phyloP scores from a whole-genome alignment of 2,329 filamentous ascomycete genomes.

The Aurifilum marmelostoma region DNA sequence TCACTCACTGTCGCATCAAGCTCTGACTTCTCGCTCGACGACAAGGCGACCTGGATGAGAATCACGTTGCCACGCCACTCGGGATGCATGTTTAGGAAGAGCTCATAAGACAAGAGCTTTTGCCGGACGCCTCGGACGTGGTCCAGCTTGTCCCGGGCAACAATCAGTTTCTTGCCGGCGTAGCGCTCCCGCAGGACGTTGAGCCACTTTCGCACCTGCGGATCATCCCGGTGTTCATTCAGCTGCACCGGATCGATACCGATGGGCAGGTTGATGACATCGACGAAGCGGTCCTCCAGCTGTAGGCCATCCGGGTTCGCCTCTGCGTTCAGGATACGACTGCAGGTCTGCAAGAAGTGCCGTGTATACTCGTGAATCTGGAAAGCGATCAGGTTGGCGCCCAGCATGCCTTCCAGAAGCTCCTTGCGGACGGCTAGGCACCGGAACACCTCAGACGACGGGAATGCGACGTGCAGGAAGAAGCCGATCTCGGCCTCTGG shows the following conservation, averaged over 20 bases:
- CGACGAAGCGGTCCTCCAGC: slow-evolving; percentile 89
- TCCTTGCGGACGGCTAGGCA: slow-evolving; percentile 86
- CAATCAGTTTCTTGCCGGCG: slow-evolving; percentile 85
- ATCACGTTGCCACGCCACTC: slow-evolving; percentile 88
- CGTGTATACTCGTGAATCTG: slow-evolving; percentile 92
- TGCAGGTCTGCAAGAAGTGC: slow-evolving; percentile 95
- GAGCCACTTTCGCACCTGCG: slow-evolving; percentile 78
- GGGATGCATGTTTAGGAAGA: slow-evolving; percentile 93
- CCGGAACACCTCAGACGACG: slow-evolving; percentile 93
- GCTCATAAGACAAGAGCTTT: slow-evolving; percentile 88
- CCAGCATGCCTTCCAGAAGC: slow-evolving; percentile 88
- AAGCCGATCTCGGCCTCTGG: slow-evolving; percentile 95
- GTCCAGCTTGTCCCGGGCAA: slow-evolving; percentile 92
- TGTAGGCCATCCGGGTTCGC: slow-evolving; percentile 87
- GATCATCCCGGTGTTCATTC: slow-evolving; percentile 68
- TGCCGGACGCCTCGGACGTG: slow-evolving; percentile 89
- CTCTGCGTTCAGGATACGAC: slow-evolving; percentile 85
- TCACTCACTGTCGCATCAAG: slow-evolving; percentile 87
- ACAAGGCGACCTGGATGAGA: slow-evolving; percentile 91
- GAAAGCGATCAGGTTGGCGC: slow-evolving; percentile 90
- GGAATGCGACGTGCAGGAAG: slow-evolving; percentile 93
- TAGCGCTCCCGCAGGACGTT: slow-evolving; percentile 81
- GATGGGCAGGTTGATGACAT: slow-evolving; percentile 83
- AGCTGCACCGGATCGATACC: slow-evolving; percentile 86
- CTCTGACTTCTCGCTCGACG: slow-evolving; percentile 84